Conservation (phyloP, 495 filamentous ascomycete species). For the Penicillium bialowiezense region DNA sequence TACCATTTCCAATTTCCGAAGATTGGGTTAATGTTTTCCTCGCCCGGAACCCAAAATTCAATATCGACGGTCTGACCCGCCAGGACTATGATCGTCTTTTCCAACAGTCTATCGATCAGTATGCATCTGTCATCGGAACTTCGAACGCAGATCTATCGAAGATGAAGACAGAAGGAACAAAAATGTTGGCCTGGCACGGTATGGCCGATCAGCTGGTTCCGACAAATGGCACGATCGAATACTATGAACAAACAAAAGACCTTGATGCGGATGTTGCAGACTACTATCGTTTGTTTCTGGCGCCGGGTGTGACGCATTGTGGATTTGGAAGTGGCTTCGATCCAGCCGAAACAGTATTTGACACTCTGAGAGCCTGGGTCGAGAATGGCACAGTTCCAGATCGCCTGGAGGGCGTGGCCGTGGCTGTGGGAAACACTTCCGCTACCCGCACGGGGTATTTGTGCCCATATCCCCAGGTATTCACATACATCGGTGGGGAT, state of each 20-base stretch:
- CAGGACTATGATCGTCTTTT: no score
- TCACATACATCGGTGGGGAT: conserved; percentile 2
- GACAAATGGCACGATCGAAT: conserved; percentile 11
- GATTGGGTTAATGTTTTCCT: conserved; percentile 42
- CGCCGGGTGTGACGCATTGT: conserved; percentile 11
- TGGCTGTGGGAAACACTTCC: conserved; percentile 3
- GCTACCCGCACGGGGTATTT: conserved; percentile 6
- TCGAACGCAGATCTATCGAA: conserved; percentile 32
- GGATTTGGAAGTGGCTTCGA: conserved; percentile 10
- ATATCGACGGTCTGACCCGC: conserved; percentile 20
- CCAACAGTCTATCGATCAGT: no score
- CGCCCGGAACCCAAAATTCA: conserved; percentile 35
- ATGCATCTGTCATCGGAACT: neutral
- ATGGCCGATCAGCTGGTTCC: conserved; percentile 20
- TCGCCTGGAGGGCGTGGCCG: conserved; percentile 2
- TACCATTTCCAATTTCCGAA: conserved; percentile 12
- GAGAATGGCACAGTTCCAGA: conserved; percentile 11
- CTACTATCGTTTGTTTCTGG: conserved; percentile 22
- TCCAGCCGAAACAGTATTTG: conserved; percentile 10
- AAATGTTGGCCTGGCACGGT: conserved; percentile 44
- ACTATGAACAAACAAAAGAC: conserved; percentile 1
- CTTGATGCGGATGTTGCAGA: conserved; percentile 4
- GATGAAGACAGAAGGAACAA: conserved; percentile 33
- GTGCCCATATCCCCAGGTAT: conserved; percentile 8
- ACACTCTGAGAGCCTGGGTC: conserved; percentile 9